Evolutionary conservation across 2,329 filamentous ascomycete genomes (phyloP).

Genomic region (Ceratocystis variospora): DNA sequence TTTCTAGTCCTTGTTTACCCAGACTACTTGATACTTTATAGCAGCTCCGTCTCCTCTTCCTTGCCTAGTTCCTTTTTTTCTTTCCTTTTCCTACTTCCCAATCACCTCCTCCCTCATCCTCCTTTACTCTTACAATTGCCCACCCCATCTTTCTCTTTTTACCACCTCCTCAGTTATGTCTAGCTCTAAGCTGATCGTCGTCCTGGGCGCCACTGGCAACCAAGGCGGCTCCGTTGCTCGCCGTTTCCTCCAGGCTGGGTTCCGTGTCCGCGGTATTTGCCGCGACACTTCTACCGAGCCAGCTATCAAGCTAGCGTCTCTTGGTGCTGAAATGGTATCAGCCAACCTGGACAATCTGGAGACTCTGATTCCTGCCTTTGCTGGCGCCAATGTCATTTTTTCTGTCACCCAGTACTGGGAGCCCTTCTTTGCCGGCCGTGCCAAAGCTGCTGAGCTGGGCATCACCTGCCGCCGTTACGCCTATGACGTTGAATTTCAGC

Average conservation of each 20-base stretch:
- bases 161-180: conserved; percentile 13
- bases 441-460: conserved; percentile 28
- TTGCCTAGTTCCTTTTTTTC: not conserved
- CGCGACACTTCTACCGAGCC: conserved; percentile 31
- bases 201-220: conserved; percentile 37
- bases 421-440: conserved; percentile 33
- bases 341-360: conserved; percentile 32
- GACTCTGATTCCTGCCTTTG: conserved; percentile 30
- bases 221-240: conserved; percentile 41
- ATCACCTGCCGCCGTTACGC: conserved; percentile 32
- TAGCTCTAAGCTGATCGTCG: conserved; percentile 29
- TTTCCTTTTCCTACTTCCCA: not conserved
- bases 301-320: conserved; percentile 29
- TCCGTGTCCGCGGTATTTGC: conserved; percentile 35
- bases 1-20: not conserved
- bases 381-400: conserved; percentile 38
- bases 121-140: not conserved
- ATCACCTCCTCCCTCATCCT: not conserved
- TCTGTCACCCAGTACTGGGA: conserved; percentile 44
- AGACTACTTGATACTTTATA: not conserved
- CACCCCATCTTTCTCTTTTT: not conserved
- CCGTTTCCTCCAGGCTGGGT: conserved; percentile 31
- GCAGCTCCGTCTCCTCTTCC: not conserved
- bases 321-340: conserved; percentile 32
- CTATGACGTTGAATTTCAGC: conserved; percentile 36